Base-by-base conservation (phyloP, 2,329 filamentous ascomycete genomes). In the Pseudogymnoascus sp. region DNA sequence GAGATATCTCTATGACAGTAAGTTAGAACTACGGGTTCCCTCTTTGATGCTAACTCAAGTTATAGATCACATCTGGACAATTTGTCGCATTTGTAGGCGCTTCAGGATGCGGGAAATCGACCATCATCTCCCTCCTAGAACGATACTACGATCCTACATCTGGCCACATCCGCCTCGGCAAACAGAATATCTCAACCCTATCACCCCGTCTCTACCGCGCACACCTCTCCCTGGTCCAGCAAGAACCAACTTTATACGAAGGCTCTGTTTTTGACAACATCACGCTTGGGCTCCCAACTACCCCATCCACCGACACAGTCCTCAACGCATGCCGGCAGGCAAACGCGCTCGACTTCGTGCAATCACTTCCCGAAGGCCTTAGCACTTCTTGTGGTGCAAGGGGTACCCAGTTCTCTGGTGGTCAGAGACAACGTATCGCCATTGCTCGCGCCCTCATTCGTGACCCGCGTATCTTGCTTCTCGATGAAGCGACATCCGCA, bases 401-500 rank as follows among this genome's bases (percentile, higher is more conserved):
- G 3, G 90, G 91, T 0, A 81, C 88, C 17, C 77, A 82, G 0
- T 75, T 97, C 0, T 92, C 88, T 0, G 91, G 91, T 0, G 93
- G 93, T 0, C 93, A 97, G 73, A 84, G 87, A 0, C 93, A 97
- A 73, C 82, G 91, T 0, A 75, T 97, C 1, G 87, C 87, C 19
- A 92, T 97, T 65, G 91, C 93, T 0, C 81, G 93, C 1, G 91
- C 92, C 0, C 78, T 97, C 0, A 82, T 89, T 0, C 82, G 91
- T 0, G 78, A 81, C 13, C 92, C 92, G 0, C 80, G 82, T 42
- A 78, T 97, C 1, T 76, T 97, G 15, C 82, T 97, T 1, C 77
- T 97, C 1, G 93, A 97, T 69, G 93, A 97, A 76, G 90, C 92
- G 0, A 97, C 93, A 0, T 90, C 87, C 26, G 88, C 89, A 0